Conservation (phyloP, 805 yeast genomes). For the Yamadazyma phyllophila region DNA sequence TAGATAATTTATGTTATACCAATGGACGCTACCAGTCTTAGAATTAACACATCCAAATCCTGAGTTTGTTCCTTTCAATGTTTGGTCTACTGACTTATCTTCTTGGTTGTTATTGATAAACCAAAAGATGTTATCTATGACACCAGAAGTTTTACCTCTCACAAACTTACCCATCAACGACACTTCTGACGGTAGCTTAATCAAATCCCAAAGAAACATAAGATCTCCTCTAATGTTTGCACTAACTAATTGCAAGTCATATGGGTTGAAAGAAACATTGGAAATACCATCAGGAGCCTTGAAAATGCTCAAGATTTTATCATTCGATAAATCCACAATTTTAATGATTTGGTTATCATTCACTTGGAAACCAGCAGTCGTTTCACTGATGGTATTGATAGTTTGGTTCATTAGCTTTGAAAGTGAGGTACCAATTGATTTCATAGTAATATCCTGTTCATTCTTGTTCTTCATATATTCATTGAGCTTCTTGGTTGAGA, state of each 20-base stretch:
- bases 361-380: slow-evolving; percentile 12
- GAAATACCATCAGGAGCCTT: slow-evolving; percentile 65
- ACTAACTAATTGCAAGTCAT: slow-evolving; percentile 55
- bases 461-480: slow-evolving; percentile 31
- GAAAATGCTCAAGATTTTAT: slow-evolving; percentile 41
- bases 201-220: slow-evolving; percentile 62
- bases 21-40: slow-evolving; percentile 59
- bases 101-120: slow-evolving; percentile 39
- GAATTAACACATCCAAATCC: slow-evolving; percentile 54
- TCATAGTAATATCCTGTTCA: slow-evolving; percentile 20
- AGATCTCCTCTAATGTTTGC: slow-evolving; percentile 59
- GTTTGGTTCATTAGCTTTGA: slow-evolving; percentile 35
- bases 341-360: slow-evolving; percentile 40
- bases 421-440: slow-evolving; percentile 30
- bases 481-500: slow-evolving; percentile 38
- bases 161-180: slow-evolving; percentile 54
- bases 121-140: slow-evolving; percentile 54
- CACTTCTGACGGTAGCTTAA: slow-evolving; percentile 49
- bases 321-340: slow-evolving; percentile 46
- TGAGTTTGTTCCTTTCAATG: slow-evolving; percentile 27
- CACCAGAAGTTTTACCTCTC: slow-evolving; percentile 63
- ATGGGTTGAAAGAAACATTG: slow-evolving; percentile 57
- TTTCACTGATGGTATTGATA: slow-evolving; percentile 23
- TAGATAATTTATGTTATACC: slow-evolving; percentile 49
- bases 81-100: slow-evolving; percentile 14